Evolutionary conservation across 148 eudicot genomes (phyloP), one percentile per base, ranked within the genome.

Genomic region (Drosera capensis): DNA sequence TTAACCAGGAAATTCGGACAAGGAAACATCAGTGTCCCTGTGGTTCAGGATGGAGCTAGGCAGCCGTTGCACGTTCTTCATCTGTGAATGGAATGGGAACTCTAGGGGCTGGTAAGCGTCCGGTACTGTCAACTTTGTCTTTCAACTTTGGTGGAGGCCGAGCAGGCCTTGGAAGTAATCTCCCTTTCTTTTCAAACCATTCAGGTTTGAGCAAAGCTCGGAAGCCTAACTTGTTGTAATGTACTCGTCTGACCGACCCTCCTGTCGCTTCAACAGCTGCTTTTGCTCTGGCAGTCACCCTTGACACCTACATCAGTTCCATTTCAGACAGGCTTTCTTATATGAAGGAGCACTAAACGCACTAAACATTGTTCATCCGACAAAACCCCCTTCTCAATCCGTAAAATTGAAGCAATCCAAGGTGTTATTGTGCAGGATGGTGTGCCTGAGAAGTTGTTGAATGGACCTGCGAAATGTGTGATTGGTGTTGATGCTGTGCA

Each of bases 131-230:
- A 11, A 80, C 95, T 57, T 90, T 90, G 51, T 90, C 99, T 34
- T 57, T 58, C 37, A 66, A 60, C 66, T 84, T 90, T 0, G 95
- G 95, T 12, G 95, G 95, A 43, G 97, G 92, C 25, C 92, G 81
- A 44, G 94, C 97, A 31, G 94, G 66, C 48, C 24, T 75, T 1
- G 97, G 97, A 16, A 88, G 71, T 60, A 83, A 48, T 55, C 94
- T 75, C 14, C 97, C 94, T 58, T 88, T 88, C 72, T 82, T 87
- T 30, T 68, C 87, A 51, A 88, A 88, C 94, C 94, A 88, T 68
- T 88, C 94, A 2, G 97, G 97, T 57, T 83, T 80, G 5, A 87
- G 80, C 56, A 87, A 70, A 11, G 96, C 96, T 53, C 68, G 71
- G 0, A 87, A 72, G n/a, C 96, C 96, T 43, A 87, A 37, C 56